Evolutionary conservation across 371 early-diverging fungal genomes (phyloP).

Genomic region (Lichtheimia ramosa): DNA sequence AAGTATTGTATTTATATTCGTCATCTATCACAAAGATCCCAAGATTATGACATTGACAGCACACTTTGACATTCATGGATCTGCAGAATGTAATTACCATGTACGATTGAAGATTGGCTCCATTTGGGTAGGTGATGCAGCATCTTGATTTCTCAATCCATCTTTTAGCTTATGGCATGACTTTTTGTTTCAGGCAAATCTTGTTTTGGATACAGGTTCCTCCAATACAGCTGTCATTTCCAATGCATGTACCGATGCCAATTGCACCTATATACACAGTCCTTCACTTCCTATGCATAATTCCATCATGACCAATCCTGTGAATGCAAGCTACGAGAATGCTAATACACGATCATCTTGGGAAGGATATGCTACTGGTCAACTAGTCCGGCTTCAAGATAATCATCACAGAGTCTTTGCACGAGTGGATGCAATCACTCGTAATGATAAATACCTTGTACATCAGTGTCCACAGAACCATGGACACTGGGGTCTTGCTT

Average conservation of each 20-base stretch:
- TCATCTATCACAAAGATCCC: too few species aligned
- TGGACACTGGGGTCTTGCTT: constrained; percentile 19
- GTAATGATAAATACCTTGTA: constrained; percentile 6
- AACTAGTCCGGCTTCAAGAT: constrained; percentile 4
- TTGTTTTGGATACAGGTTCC: constrained; percentile 18
- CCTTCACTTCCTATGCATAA: constrained; percentile 9
- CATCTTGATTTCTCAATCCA: not conserved
- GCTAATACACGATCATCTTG: constrained; percentile 12
- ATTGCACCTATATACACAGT: constrained; percentile 1
- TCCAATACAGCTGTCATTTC: constrained; percentile 23
- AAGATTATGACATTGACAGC: constrained; percentile 7
- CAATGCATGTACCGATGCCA: constrained; percentile 5
- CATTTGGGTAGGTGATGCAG: not conserved
- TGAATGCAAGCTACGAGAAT: constrained; percentile 17
- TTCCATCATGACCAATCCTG: constrained; percentile 1
- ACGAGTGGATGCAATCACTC: constrained; percentile 15
- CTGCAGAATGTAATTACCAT: constrained; percentile 14
- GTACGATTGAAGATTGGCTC: constrained; percentile 11
- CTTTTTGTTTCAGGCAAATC: constrained; percentile 7
- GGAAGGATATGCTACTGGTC: constrained; percentile 18
- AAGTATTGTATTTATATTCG: too few species aligned
- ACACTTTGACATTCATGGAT: constrained; percentile 19
- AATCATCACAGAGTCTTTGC: constrained; percentile 1
- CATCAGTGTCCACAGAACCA: constrained; percentile 19
- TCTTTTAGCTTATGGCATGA: not conserved